Evolutionary conservation across 768 basidiomycete genomes (phyloP).

Genomic region (Guyanaporus albipodus): DNA sequence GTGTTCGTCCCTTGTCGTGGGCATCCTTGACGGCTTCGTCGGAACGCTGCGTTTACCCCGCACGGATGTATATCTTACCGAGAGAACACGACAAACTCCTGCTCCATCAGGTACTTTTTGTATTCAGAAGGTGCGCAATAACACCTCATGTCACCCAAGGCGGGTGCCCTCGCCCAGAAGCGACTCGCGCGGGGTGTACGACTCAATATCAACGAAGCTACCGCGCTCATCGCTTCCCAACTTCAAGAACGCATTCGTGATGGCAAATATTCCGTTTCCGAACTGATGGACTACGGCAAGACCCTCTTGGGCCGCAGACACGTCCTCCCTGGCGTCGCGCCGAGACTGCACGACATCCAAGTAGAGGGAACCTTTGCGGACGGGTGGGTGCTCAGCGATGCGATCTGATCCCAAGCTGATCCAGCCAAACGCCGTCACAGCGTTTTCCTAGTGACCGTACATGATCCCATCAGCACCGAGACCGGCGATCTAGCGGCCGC

Average conservation of each 20-base stretch:
- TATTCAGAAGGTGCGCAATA: too few species aligned
- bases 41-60: neutral
- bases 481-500: slow-evolving; percentile 76
- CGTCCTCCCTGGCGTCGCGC: slow-evolving; percentile 78
- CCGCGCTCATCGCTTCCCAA: slow-evolving; percentile 86
- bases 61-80: slow-evolving; percentile 66
- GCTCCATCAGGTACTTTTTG: slow-evolving; percentile 60
- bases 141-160: slow-evolving; percentile 37
- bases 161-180: slow-evolving; percentile 88
- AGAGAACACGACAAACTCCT: slow-evolving; percentile 73
- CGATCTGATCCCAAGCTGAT: neutral
- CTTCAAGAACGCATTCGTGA: slow-evolving; percentile 94
- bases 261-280: slow-evolving; percentile 78
- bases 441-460: slow-evolving; percentile 95
- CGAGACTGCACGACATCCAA: slow-evolving; percentile 80
- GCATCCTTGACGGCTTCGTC: neutral
- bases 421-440: slow-evolving; percentile 2
- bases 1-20: slow-evolving; percentile 7
- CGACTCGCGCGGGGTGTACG: slow-evolving; percentile 89
- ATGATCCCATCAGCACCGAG: slow-evolving; percentile 89
- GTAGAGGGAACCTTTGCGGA: slow-evolving; percentile 91
- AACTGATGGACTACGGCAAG: slow-evolving; percentile 95
- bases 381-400: slow-evolving; percentile 48
- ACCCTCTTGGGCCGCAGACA: slow-evolving; percentile 82
- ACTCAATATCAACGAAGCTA: slow-evolving; percentile 84